Evolutionary conservation across 345 rosid species (phyloP).

Genomic region (Lepidium sativum): DNA sequence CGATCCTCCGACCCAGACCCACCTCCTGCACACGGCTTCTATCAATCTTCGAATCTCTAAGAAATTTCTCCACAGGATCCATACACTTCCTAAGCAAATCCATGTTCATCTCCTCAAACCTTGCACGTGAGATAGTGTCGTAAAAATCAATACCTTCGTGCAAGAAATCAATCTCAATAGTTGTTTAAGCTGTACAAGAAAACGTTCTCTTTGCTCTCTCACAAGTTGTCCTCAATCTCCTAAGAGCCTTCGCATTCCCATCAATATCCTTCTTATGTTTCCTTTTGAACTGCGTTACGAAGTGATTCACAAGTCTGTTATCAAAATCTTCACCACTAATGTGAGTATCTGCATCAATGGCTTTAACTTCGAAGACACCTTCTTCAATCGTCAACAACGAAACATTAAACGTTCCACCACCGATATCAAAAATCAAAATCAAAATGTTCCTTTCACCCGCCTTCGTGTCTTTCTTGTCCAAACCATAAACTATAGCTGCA

Average conservation of each 20-base stretch:
- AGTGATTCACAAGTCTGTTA: slow-evolving; percentile 60
- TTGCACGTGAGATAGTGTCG: slow-evolving; percentile 32
- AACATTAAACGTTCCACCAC: slow-evolving; percentile 68
- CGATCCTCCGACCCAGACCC: slow-evolving; percentile 41
- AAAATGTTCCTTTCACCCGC: slow-evolving; percentile 27
- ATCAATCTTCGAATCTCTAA: slow-evolving; percentile 30
- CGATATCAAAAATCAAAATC: slow-evolving; percentile 44
- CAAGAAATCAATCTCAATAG: slow-evolving; percentile 39
- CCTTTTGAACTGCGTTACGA: slow-evolving; percentile 59
- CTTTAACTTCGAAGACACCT: slow-evolving; percentile 65
- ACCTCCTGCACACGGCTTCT: slow-evolving; percentile 36
- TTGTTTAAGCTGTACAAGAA: slow-evolving; percentile 42
- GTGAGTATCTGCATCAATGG: slow-evolving; percentile 67
- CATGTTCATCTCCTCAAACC: slow-evolving; percentile 49
- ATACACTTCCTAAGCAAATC: slow-evolving; percentile 39
- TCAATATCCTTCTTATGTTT: slow-evolving; percentile 58
- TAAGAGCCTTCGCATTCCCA: slow-evolving; percentile 57
- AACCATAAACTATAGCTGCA: slow-evolving; percentile 33
- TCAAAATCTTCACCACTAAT: slow-evolving; percentile 74
- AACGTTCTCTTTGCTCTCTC: slow-evolving; percentile 70
- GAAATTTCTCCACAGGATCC: slow-evolving; percentile 45
- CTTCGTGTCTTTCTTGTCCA: slow-evolving; percentile 31
- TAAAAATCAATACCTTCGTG: slow-evolving; percentile 41
- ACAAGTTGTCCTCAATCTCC: slow-evolving; percentile 65
- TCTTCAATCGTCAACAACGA: slow-evolving; percentile 60